Conservation (phyloP, 1,284 basidiomycete genomes). For the Blastosporella zonata region DNA sequence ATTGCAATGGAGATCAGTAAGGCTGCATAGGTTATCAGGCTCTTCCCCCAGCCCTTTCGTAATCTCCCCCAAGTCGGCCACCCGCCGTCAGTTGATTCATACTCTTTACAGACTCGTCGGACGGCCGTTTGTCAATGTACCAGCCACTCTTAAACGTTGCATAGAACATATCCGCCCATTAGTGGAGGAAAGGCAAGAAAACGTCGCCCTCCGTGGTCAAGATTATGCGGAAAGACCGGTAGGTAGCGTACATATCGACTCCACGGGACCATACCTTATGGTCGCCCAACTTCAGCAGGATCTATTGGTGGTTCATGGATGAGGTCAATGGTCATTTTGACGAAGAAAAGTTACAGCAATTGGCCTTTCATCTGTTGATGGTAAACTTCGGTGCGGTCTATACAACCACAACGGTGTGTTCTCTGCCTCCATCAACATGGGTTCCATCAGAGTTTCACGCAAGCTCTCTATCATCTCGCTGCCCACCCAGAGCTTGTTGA, state of each 20-base stretch:
- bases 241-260: too few species aligned
- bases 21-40: conserved; percentile 13
- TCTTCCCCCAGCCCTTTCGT: conserved; percentile 14
- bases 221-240: too few species aligned
- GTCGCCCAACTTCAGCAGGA: conserved; percentile 36
- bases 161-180: conserved; percentile 5
- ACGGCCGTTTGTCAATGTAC: conserved; percentile 9
- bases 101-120: conserved; percentile 11
- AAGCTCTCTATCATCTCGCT: conserved; percentile 36
- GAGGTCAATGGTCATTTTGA: conserved; percentile 23
- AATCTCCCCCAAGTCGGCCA: neutral
- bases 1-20: conserved; percentile 14
- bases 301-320: conserved; percentile 36
- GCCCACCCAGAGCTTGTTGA: conserved; percentile 32
- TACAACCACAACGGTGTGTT: conserved; percentile 20
- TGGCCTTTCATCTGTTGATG: conserved; percentile 30
- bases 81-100: neutral
- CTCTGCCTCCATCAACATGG: too few species aligned
- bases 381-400: conserved; percentile 40
- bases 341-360: conserved; percentile 22
- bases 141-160: conserved; percentile 1
- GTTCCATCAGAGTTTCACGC: conserved; percentile 28
- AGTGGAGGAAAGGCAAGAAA: conserved; percentile 9
- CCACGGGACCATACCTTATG: too few species aligned
- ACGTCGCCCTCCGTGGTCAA: conserved; percentile 1